phyloP scores from a whole-genome alignment of 2,329 filamentous ascomycete genomes.

The Samsoniella hepiali region DNA sequence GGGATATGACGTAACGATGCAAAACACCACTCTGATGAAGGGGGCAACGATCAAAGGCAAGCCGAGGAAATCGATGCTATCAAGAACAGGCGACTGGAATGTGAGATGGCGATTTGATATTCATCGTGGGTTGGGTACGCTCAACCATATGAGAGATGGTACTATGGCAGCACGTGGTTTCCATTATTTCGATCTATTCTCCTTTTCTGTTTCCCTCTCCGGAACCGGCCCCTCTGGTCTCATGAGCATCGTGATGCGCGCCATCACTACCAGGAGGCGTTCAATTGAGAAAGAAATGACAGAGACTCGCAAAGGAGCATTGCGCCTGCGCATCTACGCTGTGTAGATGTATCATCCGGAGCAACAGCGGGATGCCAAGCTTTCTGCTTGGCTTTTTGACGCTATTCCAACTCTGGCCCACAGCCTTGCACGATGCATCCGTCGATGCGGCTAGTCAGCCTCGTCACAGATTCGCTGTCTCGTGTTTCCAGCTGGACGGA shows the following conservation, averaged over 20 bases:
- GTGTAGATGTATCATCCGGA: background rate
- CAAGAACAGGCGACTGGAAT: background rate
- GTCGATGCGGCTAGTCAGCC: constrained; percentile 12
- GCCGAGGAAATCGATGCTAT: background rate
- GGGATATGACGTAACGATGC: background rate
- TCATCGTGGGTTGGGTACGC: background rate
- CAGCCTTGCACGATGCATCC: constrained; percentile 10
- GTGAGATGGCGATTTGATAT: background rate
- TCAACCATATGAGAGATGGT: background rate
- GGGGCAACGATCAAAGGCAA: background rate
- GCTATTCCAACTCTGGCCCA: constrained; percentile 9
- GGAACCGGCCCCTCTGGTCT: background rate
- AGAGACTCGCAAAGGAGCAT: background rate
- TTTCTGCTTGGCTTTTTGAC: constrained; percentile 7
- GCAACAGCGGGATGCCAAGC: constrained; percentile 1
- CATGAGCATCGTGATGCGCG: background rate
- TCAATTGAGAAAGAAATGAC: background rate
- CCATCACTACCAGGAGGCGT: background rate
- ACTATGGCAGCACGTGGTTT: background rate
- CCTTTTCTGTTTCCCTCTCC: background rate
- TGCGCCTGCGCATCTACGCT: no score
- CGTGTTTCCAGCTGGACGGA: no score
- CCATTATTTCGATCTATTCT: background rate
- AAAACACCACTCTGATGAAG: background rate
- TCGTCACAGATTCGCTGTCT: background rate